Conservation (phyloP, 148 eudicot species). For the Nyssa sinensis region DNA sequence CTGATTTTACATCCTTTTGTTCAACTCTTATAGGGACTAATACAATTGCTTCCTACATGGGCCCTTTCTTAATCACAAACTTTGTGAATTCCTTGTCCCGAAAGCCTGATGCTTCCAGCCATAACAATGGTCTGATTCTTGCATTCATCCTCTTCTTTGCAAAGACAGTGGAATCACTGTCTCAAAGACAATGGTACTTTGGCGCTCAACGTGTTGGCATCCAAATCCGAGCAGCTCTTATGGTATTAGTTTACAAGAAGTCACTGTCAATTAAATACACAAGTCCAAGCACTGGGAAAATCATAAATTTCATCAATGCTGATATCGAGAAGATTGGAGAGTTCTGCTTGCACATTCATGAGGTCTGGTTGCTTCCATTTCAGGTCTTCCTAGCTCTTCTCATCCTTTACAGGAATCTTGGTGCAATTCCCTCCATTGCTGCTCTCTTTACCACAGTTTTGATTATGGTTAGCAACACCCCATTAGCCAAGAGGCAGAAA, state of each 20-base stretch:
- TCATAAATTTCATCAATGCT: slow-evolving; percentile 51
- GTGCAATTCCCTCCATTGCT: slow-evolving; percentile 58
- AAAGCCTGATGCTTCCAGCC: slow-evolving; percentile 35
- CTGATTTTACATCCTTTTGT: no score
- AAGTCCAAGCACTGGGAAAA: slow-evolving; percentile 45
- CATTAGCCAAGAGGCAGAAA: slow-evolving; percentile 63
- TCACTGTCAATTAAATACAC: slow-evolving; percentile 45
- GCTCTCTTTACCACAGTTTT: slow-evolving; percentile 53
- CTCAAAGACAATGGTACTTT: slow-evolving; percentile 78
- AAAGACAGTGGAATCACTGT: slow-evolving; percentile 59
- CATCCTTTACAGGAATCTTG: slow-evolving; percentile 55
- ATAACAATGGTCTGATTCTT: slow-evolving; percentile 44
- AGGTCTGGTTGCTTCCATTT: slow-evolving; percentile 67
- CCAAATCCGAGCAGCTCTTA: slow-evolving; percentile 48
- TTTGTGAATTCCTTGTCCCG: slow-evolving; percentile 59
- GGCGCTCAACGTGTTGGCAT: slow-evolving; percentile 64
- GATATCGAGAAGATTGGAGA: slow-evolving; percentile 73
- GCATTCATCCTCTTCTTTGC: slow-evolving; percentile 55
- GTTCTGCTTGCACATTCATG: slow-evolving; percentile 54
- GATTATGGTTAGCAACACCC: slow-evolving; percentile 72
- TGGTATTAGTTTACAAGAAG: slow-evolving; percentile 49
- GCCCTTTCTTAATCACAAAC: slow-evolving; percentile 65
- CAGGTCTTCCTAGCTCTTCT: slow-evolving; percentile 56
- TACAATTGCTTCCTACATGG: slow-evolving; percentile 64
- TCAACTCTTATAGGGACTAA: slow-evolving; percentile 41